Conservation (phyloP, 2,329 filamentous ascomycete species). For the Byssoonygena ceratinophila region DNA sequence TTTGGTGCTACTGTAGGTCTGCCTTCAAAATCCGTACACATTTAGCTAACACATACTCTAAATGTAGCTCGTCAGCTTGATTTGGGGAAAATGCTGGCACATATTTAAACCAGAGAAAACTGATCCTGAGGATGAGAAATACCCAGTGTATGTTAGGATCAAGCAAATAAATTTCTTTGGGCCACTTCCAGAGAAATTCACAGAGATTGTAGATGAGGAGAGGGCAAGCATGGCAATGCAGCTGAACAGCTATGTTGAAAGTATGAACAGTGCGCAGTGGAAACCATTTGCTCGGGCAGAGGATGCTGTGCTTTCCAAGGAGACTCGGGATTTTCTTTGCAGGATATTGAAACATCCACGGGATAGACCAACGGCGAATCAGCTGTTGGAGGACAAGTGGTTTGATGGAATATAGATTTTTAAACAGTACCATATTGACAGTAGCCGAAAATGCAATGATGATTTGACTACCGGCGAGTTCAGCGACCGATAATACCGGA, state of each 20-base stretch:
- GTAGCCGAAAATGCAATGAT: too few relatives aligned
- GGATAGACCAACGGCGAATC: conserved; percentile 20
- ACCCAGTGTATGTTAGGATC: conserved; percentile 21
- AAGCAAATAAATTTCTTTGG: conserved; percentile 21
- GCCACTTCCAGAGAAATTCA: conserved; percentile 19
- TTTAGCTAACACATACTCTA: conserved; percentile 11
- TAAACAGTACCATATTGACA: too few relatives aligned
- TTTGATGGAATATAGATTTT: neutral
- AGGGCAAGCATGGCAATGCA: conserved; percentile 10
- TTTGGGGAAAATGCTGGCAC: conserved; percentile 18
- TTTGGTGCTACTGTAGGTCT: conserved; percentile 29
- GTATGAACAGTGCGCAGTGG: neutral
- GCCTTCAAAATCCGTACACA: neutral
- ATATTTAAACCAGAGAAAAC: conserved; percentile 20
- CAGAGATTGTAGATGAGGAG: conserved; percentile 19
- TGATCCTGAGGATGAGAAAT: conserved; percentile 19
- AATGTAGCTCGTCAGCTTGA: conserved; percentile 19
- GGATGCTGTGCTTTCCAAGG: conserved; percentile 4
- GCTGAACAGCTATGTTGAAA: neutral
- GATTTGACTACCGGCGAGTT: too few relatives aligned
- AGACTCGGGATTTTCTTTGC: conserved; percentile 13
- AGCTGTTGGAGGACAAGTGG: conserved; percentile 21
- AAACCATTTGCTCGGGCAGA: conserved; percentile 13
- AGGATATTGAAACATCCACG: conserved; percentile 23
- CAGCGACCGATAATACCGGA: too few relatives aligned